phyloP scores from a whole-genome alignment of 2,329 filamentous ascomycete species.

The Exophiala sp. region DNA sequence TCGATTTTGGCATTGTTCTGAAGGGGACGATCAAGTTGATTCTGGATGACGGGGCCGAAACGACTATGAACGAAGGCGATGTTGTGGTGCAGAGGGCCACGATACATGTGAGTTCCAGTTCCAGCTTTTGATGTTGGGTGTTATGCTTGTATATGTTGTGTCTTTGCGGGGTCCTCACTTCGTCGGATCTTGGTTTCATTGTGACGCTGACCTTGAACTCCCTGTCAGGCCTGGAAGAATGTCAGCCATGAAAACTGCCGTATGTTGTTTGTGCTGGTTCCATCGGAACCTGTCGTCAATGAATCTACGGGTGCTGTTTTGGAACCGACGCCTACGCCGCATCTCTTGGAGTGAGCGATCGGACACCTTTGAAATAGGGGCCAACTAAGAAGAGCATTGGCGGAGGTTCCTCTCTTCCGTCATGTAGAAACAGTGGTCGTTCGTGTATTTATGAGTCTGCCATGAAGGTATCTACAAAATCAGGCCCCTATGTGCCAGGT shows the following conservation, averaged over 20 bases:
- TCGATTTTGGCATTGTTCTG: conserved; percentile 34
- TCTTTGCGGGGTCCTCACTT: too few relatives aligned
- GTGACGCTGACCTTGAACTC: not conserved
- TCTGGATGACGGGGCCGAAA: conserved; percentile 31
- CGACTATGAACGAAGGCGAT: conserved; percentile 29
- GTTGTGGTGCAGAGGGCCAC: conserved; percentile 31
- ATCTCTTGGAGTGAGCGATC: not conserved
- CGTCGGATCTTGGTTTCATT: too few relatives aligned
- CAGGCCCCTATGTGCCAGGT: too few relatives aligned
- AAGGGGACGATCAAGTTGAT: conserved; percentile 30
- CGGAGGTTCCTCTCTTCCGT: too few relatives aligned
- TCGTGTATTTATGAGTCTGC: too few relatives aligned
- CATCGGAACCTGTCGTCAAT: conserved; percentile 17
- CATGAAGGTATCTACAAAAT: too few relatives aligned
- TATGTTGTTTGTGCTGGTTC: conserved; percentile 28
- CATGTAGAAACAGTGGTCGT: too few relatives aligned
- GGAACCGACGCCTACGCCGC: conserved; percentile 8
- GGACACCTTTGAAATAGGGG: not conserved
- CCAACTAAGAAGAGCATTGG: too few relatives aligned
- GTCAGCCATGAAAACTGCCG: conserved; percentile 20
- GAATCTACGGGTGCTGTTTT: conserved; percentile 21
- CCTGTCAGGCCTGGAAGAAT: conserved; percentile 23
- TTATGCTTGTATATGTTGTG: too few relatives aligned
- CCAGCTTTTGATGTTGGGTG: not conserved
- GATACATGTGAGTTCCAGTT: conserved; percentile 19